A percentile compares a stretch with the other conserved stretches of the same genome.
Conservation (phyloP, 2,329 filamentous ascomycete genomes). For the Hypoxylon sp. region DNA sequence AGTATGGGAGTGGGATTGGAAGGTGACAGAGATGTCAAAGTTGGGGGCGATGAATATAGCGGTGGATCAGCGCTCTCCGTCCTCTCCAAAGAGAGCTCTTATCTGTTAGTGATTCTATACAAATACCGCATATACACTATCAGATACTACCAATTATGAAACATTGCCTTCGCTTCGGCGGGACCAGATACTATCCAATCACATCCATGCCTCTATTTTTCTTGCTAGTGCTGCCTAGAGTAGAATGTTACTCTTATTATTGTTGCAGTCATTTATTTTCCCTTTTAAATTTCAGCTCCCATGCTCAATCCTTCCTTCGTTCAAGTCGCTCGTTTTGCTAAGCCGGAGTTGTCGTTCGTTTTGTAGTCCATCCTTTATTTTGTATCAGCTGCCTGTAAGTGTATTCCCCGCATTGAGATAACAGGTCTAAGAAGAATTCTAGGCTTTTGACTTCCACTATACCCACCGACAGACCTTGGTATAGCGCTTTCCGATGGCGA, state of each 20-base stretch:
- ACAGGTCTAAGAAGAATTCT: slow-evolving; percentile 1
- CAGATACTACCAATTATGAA: slow-evolving; percentile 12
- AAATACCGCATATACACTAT: not conserved
- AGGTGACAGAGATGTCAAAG: not conserved
- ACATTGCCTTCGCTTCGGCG: not conserved
- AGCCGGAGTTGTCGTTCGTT: not conserved
- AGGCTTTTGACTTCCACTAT: not conserved
- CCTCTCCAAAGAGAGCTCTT: no score
- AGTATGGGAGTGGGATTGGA: not conserved
- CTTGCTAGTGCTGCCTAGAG: no score
- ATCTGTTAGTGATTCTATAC: no score
- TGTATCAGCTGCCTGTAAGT: slow-evolving; percentile 2
- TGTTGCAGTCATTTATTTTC: not conserved
- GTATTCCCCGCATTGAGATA: not conserved
- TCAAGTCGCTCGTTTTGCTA: slow-evolving; percentile 7
- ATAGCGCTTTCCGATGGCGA: no score
- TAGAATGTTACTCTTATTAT: no score
- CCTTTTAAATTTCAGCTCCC: not conserved
- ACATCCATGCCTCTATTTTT: no score
- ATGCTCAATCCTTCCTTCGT: not conserved
- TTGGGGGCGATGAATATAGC: slow-evolving; percentile 13
- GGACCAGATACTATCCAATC: slow-evolving; percentile 13
- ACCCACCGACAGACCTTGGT: not conserved
- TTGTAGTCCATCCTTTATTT: not conserved
- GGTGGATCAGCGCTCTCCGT: no score